phyloP scores from a whole-genome alignment of 2,329 filamentous ascomycete genomes.

The Nothopassalora personata region DNA sequence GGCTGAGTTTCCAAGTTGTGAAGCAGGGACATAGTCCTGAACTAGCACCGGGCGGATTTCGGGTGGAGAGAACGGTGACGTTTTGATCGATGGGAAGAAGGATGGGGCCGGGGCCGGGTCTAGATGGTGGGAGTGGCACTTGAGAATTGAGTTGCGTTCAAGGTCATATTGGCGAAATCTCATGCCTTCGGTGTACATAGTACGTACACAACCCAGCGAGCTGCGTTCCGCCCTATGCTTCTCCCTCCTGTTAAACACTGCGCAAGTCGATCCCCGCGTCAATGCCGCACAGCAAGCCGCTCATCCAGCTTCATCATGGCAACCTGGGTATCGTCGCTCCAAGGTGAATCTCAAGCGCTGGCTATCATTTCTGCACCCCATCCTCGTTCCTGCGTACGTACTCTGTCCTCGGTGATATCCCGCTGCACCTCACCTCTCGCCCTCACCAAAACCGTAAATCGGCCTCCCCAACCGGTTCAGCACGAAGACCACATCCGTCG shows the following conservation, averaged over 20 bases:
- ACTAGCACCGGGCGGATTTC: neutral
- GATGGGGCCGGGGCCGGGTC: neutral
- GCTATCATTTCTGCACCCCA: neutral
- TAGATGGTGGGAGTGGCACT: neutral
- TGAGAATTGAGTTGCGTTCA: too few species aligned
- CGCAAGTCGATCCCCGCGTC: neutral
- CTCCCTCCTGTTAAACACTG: neutral
- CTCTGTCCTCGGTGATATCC: neutral
- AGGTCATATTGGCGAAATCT: too few species aligned
- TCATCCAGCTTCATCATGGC: neutral
- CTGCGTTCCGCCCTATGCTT: neutral
- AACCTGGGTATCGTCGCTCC: neutral
- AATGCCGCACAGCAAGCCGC: neutral
- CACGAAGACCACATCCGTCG: conserved; percentile 57
- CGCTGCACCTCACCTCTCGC: neutral
- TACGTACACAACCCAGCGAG: too few species aligned
- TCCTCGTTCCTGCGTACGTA: too few species aligned
- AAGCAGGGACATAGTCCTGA: neutral
- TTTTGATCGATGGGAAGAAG: neutral
- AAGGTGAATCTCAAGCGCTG: neutral
- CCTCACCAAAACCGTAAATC: conserved; percentile 16
- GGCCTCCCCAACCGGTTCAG: conserved; percentile 13
- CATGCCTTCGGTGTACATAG: too few species aligned
- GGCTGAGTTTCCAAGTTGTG: neutral
- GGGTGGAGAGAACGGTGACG: neutral